Conservation (phyloP, 2,329 filamentous ascomycete species). For the Scytalidium lignicola region DNA sequence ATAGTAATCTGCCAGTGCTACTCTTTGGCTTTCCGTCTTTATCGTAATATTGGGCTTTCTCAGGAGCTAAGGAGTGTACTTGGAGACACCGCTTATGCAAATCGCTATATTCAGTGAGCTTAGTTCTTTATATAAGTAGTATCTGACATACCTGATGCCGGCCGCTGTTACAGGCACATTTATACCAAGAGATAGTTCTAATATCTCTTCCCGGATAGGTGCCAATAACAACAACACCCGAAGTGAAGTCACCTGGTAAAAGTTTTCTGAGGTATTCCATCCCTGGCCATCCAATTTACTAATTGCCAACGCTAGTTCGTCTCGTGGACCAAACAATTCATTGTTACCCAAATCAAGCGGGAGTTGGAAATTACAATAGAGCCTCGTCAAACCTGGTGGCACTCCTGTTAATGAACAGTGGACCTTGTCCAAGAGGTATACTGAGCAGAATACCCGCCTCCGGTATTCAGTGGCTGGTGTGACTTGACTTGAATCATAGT, state of each 20-base stretch:
- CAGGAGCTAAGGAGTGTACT: conserved; percentile 14
- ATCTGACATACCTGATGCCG: conserved; percentile 15
- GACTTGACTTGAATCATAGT: conserved; percentile 11
- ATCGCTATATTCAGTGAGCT: conserved; percentile 13
- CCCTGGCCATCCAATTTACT: conserved; percentile 17
- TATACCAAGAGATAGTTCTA: conserved; percentile 22
- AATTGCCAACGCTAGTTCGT: conserved; percentile 11
- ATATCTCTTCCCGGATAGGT: conserved; percentile 23
- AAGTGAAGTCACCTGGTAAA: conserved; percentile 12
- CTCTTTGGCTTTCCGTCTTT: conserved; percentile 12
- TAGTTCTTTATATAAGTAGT: neutral
- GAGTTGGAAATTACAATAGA: conserved; percentile 18
- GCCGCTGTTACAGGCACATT: conserved; percentile 16
- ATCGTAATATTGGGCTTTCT: conserved; percentile 18
- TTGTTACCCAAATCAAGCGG: conserved; percentile 22
- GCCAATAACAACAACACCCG: conserved; percentile 14
- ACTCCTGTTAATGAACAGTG: conserved; percentile 20
- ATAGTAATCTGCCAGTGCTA: conserved; percentile 12
- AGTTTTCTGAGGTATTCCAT: conserved; percentile 19
- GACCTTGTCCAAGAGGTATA: conserved; percentile 22
- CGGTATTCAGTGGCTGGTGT: conserved; percentile 24
- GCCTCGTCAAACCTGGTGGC: conserved; percentile 19
- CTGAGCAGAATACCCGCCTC: conserved; percentile 16
- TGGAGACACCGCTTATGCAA: conserved; percentile 14
- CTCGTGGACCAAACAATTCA: conserved; percentile 15